phyloP scores from a whole-genome alignment of 352 stramenopile species.

The Pythium guiyangense region DNA sequence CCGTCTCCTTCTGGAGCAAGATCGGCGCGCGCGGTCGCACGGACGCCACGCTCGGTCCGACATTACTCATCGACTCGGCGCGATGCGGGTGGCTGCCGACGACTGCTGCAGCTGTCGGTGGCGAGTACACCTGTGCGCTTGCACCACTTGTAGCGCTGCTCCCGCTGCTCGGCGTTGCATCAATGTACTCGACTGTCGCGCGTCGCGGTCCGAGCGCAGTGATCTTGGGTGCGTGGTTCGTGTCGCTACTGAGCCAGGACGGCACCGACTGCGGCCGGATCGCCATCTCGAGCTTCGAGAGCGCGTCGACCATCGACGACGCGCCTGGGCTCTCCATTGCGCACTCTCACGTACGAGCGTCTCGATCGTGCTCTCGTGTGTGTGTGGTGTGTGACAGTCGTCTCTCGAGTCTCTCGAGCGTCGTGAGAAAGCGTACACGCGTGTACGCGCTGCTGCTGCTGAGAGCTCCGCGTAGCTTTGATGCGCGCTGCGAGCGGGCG shows the following conservation, averaged over 20 bases:
- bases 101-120: neutral
- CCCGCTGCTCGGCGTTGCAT: conserved; percentile 9
- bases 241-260: conserved; percentile 71
- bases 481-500: too few relatives aligned
- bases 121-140: neutral
- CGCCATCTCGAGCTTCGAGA: conserved; percentile 63
- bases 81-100: neutral
- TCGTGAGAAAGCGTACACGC: too few relatives aligned
- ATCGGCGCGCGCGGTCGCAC: conserved; percentile 60
- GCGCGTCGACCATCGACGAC: conserved; percentile 45
- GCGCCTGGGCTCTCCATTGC: conserved; percentile 13
- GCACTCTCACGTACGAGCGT: neutral
- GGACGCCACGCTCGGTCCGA: conserved; percentile 14
- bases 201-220: conserved; percentile 45
- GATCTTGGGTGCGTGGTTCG: conserved; percentile 60
- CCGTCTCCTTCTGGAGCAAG: conserved; percentile 40
- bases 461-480: too few relatives aligned
- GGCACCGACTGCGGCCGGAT: conserved; percentile 69
- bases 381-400: too few relatives aligned
- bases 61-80: neutral
- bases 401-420: too few relatives aligned
- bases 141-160: neutral
- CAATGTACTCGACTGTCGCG: conserved; percentile 48
- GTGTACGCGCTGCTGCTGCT: too few relatives aligned
- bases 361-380: too few relatives aligned